Percentiles rank a stretch among this genome's conserved stretches.
Evolutionary conservation across 257 asterid species (phyloP).

Genomic region (Plectranthus barbatus): DNA sequence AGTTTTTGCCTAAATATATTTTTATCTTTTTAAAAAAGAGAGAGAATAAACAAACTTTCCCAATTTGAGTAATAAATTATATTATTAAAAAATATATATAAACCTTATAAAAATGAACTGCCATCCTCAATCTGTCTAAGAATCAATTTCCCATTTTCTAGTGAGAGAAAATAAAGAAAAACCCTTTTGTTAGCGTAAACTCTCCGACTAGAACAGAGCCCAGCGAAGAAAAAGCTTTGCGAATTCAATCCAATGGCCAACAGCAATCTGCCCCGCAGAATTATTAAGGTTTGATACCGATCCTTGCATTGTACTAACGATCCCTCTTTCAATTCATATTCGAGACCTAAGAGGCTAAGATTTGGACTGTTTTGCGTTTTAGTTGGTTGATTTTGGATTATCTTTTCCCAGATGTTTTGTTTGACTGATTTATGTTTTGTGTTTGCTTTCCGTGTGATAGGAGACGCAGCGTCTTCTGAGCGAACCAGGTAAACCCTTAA

Average conservation of each 20-base stretch:
- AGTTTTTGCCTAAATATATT: too few relatives aligned
- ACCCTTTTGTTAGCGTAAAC: conserved; percentile 34
- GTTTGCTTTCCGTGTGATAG: conserved; percentile 27
- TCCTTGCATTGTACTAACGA: conserved; percentile 38
- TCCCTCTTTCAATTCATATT: conserved; percentile 28
- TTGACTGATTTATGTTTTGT: not conserved
- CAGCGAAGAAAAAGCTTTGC: not conserved
- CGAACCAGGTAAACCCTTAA: conserved; percentile 68
- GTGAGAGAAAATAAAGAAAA: conserved; percentile 29
- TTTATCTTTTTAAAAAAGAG: not conserved
- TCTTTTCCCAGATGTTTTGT: conserved; percentile 1
- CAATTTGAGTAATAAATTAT: not conserved
- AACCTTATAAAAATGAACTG: not conserved
- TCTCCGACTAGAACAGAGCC: conserved; percentile 26
- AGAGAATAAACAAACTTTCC: not conserved
- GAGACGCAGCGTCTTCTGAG: conserved; percentile 99
- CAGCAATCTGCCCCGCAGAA: conserved; percentile 43
- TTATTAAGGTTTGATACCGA: conserved; percentile 62
- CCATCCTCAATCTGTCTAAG: not conserved
- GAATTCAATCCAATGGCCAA: conserved; percentile 43
- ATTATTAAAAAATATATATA: not conserved
- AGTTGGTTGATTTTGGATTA: conserved; percentile 5
- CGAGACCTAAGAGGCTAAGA: conserved; percentile 27
- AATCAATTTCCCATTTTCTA: conserved; percentile 15
- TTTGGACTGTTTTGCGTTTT: conserved; percentile 5